Conservation (phyloP, 2,329 filamentous ascomycete species). For the Emericellopsis cladophorae region DNA sequence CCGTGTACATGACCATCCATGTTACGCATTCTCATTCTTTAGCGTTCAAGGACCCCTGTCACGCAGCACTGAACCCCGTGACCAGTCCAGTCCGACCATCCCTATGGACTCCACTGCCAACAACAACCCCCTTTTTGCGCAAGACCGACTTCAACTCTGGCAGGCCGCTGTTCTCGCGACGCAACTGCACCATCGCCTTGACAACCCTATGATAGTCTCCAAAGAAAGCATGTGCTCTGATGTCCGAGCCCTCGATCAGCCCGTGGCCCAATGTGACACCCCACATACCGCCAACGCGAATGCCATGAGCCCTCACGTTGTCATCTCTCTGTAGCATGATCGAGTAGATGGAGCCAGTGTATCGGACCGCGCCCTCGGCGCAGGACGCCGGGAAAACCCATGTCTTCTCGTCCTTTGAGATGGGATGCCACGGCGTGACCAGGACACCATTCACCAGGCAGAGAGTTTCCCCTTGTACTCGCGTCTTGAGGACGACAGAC, state of each 20-base stretch:
- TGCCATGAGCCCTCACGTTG: constrained; percentile 32
- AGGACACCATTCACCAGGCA: constrained; percentile 31
- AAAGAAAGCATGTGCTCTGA: constrained; percentile 40
- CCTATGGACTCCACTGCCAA: constrained; percentile 28
- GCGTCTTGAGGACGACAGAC: constrained; percentile 35
- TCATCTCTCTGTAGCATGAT: constrained; percentile 36
- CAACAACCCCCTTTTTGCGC: constrained; percentile 23
- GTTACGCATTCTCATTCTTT: too few relatives aligned
- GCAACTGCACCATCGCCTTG: constrained; percentile 16
- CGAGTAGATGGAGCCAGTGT: constrained; percentile 43
- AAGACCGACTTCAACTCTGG: constrained; percentile 14
- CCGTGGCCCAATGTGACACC: constrained; percentile 50
- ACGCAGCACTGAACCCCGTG: too few relatives aligned
- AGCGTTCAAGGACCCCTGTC: too few relatives aligned
- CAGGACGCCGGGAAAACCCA: constrained; percentile 36
- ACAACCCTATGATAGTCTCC: constrained; percentile 33
- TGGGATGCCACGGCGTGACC: constrained; percentile 49
- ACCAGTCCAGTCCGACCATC: constrained; percentile 18
- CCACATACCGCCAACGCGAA: constrained; percentile 31
- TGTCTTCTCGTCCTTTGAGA: constrained; percentile 21
- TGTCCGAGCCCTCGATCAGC: constrained; percentile 17
- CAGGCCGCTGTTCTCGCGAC: too few relatives aligned
- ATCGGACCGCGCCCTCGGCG: constrained; percentile 18
- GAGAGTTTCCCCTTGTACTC: constrained; percentile 24
- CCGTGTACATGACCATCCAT: too few relatives aligned